These are phyloP conservation scores for Phalaenopsis equestris DNA, from an alignment of 106 monocot genomes.

Conservation along the genomic window DNA sequence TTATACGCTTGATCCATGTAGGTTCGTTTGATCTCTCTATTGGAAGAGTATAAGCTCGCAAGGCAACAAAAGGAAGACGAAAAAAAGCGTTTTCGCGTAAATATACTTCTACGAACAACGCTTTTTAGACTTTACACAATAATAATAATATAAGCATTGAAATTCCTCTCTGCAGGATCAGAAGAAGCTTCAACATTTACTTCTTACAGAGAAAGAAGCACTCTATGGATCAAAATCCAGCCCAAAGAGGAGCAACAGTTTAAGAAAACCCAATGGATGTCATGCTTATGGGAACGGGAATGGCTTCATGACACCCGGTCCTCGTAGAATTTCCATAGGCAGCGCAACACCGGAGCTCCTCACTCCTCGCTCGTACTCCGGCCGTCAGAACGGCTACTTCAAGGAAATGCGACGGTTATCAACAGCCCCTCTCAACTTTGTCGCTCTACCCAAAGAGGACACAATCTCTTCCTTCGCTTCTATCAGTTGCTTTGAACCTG, in stretches of 20 bases:
- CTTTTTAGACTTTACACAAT: no score
- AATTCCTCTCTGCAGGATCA: conserved; percentile 41
- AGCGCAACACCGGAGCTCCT: conserved; percentile 56
- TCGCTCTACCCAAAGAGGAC: conserved; percentile 54
- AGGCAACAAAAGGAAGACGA: conserved; percentile 84
- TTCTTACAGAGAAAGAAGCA: conserved; percentile 69
- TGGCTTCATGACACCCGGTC: conserved; percentile 47
- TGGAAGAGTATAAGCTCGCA: conserved; percentile 76
- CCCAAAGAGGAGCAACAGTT: conserved; percentile 42
- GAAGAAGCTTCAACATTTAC: conserved; percentile 60
- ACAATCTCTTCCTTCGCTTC: conserved; percentile 57
- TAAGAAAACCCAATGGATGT: conserved; percentile 25
- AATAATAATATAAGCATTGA: neutral
- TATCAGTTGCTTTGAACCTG: conserved; percentile 55
- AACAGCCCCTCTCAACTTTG: conserved; percentile 53
- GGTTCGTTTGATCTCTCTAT: conserved; percentile 71
- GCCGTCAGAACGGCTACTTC: conserved; percentile 49
- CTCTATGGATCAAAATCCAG: conserved; percentile 66
- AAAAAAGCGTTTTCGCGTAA: conserved; percentile 62
- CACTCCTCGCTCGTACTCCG: conserved; percentile 68
- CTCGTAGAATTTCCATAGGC: conserved; percentile 41
- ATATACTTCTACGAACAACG: neutral
- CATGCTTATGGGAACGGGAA: conserved; percentile 26
- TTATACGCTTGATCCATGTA: conserved; percentile 13
- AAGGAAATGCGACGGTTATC: conserved; percentile 42